Evolutionary conservation across 192 early-diverging fungal species (phyloP), one percentile per base, ranked within the genome.

Genomic region (Geranomyces variabilis): DNA sequence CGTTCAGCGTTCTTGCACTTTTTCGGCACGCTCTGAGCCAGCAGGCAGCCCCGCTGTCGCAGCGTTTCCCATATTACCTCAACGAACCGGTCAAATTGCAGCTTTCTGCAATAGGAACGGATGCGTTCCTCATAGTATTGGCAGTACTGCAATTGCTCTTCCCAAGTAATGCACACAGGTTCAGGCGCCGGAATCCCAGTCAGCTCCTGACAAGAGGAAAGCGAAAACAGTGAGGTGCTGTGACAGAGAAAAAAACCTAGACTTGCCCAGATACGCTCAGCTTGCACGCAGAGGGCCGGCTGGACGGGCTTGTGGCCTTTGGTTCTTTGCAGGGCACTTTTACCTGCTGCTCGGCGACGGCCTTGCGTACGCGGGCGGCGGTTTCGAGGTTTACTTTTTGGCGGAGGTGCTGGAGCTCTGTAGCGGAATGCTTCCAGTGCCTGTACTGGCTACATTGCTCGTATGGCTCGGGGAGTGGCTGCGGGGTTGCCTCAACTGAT

Each of bases 41-140:
- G 24, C 33, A n/a, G n/a, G n/a, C n/a, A n/a, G n/a, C n/a, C n/a
- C n/a, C n/a, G n/a, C n/a, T n/a, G n/a, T n/a, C n/a, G n/a, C n/a
- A n/a, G n/a, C n/a, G n/a, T n/a, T n/a, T n/a, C n/a, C n/a, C n/a
- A n/a, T n/a, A 24, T 53, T 64, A 80, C 80, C 79, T 81, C 70
- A 8, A 81, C 80, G 12, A 59, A 68, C 19, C 56, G 67, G 59
- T 80, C 76, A 26, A 83, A 67, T 33, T 79, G 70, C 56, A 81
- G 73, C 19, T 34, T 51, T 28, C 55, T 63, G 44, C 77, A 69
- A 48, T 75, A 83, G 57, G 47, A 62, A 0, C 59, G n/a, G 13
- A 81, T 66, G 47, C 69, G 83, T 15, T 62, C 71, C 56, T 79
- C 74, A 56, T 77, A 81, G 28, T 74, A 77, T 46, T 48, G 69